Evolutionary conservation across 495 filamentous ascomycete species (phyloP).

Genomic region (Trichoderma reesei): DNA sequence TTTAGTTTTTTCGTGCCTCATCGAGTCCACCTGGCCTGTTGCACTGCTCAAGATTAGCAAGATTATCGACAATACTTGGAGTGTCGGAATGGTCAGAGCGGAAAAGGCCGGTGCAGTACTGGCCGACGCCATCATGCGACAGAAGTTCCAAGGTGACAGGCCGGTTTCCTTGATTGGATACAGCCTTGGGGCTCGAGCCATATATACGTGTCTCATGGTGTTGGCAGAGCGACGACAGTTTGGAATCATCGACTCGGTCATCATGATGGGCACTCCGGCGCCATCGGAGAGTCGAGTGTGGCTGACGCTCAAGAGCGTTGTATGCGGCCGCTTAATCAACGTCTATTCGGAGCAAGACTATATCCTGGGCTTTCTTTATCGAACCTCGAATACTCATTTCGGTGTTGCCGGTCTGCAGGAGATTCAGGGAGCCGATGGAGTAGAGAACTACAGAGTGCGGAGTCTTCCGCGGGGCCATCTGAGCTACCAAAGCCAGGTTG

Average conservation of each 20-base stretch:
- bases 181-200: constrained; percentile 80
- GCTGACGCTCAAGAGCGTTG: constrained; percentile 46
- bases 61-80: constrained; percentile 86
- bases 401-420: constrained; percentile 50
- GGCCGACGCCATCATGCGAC: constrained; percentile 76
- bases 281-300: constrained; percentile 48
- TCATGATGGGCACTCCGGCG: constrained; percentile 73
- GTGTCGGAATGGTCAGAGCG: constrained; percentile 64
- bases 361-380: constrained; percentile 49
- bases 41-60: constrained; percentile 68
- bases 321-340: constrained; percentile 47
- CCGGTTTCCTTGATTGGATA: constrained; percentile 84
- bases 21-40: constrained; percentile 64
- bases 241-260: constrained; percentile 74
- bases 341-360: constrained; percentile 52
- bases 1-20: constrained; percentile 59
- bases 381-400: constrained; percentile 42
- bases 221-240: constrained; percentile 72
- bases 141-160: constrained; percentile 74
- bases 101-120: constrained; percentile 83
- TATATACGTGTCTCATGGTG: constrained; percentile 69
- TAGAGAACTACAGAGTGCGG: constrained; percentile 50
- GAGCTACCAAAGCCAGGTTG: constrained; percentile 44
- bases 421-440: constrained; percentile 40
- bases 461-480: constrained; percentile 44